These are phyloP conservation scores for Lactarius sp. DNA, from an alignment of 768 basidiomycete species.

Conservation along the genomic window DNA sequence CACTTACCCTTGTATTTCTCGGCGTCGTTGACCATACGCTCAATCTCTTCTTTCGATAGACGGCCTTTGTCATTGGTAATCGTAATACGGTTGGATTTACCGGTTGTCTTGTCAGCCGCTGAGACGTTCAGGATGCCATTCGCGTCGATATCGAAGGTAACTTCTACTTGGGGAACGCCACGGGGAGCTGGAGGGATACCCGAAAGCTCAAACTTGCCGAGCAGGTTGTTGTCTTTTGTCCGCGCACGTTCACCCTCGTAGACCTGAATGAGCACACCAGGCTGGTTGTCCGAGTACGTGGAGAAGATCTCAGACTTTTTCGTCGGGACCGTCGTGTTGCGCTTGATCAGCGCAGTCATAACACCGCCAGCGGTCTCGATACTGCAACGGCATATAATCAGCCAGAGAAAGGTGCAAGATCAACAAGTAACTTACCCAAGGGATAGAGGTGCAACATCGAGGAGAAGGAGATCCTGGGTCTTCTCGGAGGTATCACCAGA, in stretches of 20 bases:
- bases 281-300: conserved; percentile 97
- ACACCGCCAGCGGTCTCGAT: conserved; percentile 99
- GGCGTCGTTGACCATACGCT: conserved; percentile 94
- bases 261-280: conserved; percentile 96
- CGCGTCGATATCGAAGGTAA: conserved; percentile 97
- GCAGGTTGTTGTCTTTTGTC: conserved; percentile 97
- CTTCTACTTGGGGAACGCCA: conserved; percentile 96
- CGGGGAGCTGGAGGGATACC: conserved; percentile 96
- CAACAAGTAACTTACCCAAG: conserved; percentile 38
- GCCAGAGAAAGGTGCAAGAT: conserved; percentile 30
- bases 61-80: conserved; percentile 98
- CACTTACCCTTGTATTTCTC: conserved; percentile 83
- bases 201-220: conserved; percentile 97
- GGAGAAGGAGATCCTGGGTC: conserved; percentile 92
- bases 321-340: conserved; percentile 97
- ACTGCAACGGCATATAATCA: conserved; percentile 34
- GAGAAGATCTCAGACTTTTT: conserved; percentile 99
- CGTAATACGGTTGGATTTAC: conserved; percentile 90
- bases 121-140: conserved; percentile 96
- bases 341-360: conserved; percentile 97
- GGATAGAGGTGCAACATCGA: conserved; percentile 88
- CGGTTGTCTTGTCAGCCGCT: conserved; percentile 93
- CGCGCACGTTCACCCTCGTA: conserved; percentile 98
- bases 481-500: conserved; percentile 98
- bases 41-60: conserved; percentile 95